Percentiles rank a stretch among this genome's conserved stretches.
Conservation (phyloP, 192 early-diverging fungal genomes). For the Dispira simplex region DNA sequence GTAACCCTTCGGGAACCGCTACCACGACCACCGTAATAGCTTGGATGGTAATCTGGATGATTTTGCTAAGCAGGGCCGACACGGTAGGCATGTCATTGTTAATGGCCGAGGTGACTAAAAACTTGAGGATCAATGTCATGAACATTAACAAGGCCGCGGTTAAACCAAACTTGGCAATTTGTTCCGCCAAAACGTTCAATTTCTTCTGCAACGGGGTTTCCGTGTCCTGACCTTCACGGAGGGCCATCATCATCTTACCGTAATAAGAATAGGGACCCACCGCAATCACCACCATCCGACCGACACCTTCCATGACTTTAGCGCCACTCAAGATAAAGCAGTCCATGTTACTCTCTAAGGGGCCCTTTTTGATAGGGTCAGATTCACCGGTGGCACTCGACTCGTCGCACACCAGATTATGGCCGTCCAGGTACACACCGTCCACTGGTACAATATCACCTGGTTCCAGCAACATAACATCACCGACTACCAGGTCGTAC, state of each 20-base stretch:
- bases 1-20: conserved; percentile 76
- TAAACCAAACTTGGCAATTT: conserved; percentile 89
- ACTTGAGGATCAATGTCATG: conserved; percentile 47
- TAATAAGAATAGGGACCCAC: conserved; percentile 75
- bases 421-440: conserved; percentile 61
- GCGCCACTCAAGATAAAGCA: conserved; percentile 82
- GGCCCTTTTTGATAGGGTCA: conserved; percentile 62
- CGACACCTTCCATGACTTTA: conserved; percentile 80
- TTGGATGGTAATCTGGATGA: conserved; percentile 60
- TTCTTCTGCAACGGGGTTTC: conserved; percentile 89
- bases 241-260: conserved; percentile 82
- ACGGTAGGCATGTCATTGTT: conserved; percentile 36
- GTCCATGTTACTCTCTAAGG: conserved; percentile 31
- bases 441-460: conserved; percentile 96
- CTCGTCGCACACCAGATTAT: conserved; percentile 80
- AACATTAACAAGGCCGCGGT: conserved; percentile 72
- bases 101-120: conserved; percentile 36
- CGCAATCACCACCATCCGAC: conserved; percentile 69
- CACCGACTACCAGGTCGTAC: conserved; percentile 76
- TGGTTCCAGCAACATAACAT: conserved; percentile 69
- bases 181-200: conserved; percentile 77
- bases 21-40: conserved; percentile 71
- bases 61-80: conserved; percentile 34
- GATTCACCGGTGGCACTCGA: conserved; percentile 87
- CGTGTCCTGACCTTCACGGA: conserved; percentile 34